Evolutionary conservation across 192 early-diverging fungal genomes (phyloP).

Genomic region (Blastocladiella britannica): DNA sequence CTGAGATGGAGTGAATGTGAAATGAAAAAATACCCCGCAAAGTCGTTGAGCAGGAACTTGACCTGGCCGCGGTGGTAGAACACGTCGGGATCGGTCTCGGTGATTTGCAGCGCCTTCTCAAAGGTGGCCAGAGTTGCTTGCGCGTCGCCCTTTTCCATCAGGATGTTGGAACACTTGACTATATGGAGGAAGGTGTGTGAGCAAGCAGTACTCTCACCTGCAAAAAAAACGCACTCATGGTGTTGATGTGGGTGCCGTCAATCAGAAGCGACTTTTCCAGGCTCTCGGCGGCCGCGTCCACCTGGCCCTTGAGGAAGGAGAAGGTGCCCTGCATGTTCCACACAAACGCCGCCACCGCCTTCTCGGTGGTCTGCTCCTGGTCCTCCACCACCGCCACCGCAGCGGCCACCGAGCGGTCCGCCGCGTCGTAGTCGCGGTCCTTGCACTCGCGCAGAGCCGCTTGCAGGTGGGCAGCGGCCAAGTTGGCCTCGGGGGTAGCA

Average conservation of each 20-base stretch:
- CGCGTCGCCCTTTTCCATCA: slow-evolving; percentile 63
- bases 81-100: slow-evolving; percentile 60
- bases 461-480: slow-evolving; percentile 29
- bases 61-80: slow-evolving; percentile 59
- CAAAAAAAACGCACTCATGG: no score
- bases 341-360: slow-evolving; percentile 34
- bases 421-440: slow-evolving; percentile 33
- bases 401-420: slow-evolving; percentile 36
- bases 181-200: no score
- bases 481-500: slow-evolving; percentile 9
- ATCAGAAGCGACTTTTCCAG: slow-evolving; percentile 60
- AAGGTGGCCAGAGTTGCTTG: slow-evolving; percentile 42
- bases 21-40: slow-evolving; percentile 50
- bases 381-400: slow-evolving; percentile 38
- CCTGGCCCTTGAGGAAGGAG: slow-evolving; percentile 64
- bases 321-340: slow-evolving; percentile 78
- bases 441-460: slow-evolving; percentile 25
- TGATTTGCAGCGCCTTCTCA: slow-evolving; percentile 40
- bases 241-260: slow-evolving; percentile 59
- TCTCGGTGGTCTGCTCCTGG: slow-evolving; percentile 10
- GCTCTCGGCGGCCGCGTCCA: slow-evolving; percentile 43
- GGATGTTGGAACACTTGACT: slow-evolving; percentile 80
- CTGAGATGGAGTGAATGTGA: no score
- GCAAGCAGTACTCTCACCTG: no score
- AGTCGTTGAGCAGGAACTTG: slow-evolving; percentile 64